Conservation (phyloP, 2,329 filamentous ascomycete genomes). For the Fusarium tuaranense region DNA sequence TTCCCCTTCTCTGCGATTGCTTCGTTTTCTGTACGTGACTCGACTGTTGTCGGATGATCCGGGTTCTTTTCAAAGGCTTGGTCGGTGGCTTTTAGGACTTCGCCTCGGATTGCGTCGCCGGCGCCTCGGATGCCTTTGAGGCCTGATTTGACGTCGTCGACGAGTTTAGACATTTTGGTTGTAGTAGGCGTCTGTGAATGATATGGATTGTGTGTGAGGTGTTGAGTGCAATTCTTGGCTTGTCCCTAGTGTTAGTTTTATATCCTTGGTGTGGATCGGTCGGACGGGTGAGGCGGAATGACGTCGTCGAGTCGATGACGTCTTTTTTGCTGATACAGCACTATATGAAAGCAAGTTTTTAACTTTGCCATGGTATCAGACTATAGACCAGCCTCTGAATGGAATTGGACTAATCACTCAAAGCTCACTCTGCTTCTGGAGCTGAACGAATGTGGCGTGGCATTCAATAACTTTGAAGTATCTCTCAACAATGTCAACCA, state of each 20-base stretch:
- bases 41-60: slow-evolving; percentile 16
- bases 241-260: neutral
- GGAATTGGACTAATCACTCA: neutral
- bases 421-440: neutral
- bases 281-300: neutral
- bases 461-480: neutral
- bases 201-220: neutral
- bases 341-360: neutral
- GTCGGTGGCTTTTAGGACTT: slow-evolving; percentile 35
- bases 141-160: slow-evolving; percentile 40
- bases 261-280: neutral
- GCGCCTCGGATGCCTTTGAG: slow-evolving; percentile 40
- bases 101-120: slow-evolving; percentile 38
- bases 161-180: slow-evolving; percentile 33
- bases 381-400: neutral
- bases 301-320: slow-evolving; percentile 7
- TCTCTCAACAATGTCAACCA: neutral
- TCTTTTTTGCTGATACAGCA: neutral
- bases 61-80: slow-evolving; percentile 34
- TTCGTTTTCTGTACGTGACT: slow-evolving; percentile 14
- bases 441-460: neutral
- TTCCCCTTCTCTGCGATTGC: slow-evolving; percentile 34
- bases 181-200: neutral
- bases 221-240: neutral
- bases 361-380: neutral